A percentile compares a stretch with the other conserved stretches of the same genome.
phyloP scores from a whole-genome alignment of 2,329 filamentous ascomycete species.

The Colletotrichum cereale region DNA sequence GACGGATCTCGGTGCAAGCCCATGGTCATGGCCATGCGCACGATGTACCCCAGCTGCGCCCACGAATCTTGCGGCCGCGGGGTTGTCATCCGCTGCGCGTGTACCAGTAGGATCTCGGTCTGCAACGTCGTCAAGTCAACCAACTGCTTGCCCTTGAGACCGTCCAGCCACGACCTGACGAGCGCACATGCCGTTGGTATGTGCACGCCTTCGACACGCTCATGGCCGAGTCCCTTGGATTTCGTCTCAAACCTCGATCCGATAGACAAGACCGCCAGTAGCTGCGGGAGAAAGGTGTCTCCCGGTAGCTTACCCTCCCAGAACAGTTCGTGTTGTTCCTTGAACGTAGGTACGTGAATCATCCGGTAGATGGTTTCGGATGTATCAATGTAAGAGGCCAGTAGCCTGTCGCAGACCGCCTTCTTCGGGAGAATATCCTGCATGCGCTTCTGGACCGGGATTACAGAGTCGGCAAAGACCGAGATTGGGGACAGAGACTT shows the following conservation, averaged over 20 bases:
- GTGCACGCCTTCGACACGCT: constrained; percentile 66
- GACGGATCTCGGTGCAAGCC: constrained; percentile 68
- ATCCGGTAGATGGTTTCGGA: constrained; percentile 67
- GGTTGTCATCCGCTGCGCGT: constrained; percentile 64
- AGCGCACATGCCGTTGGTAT: constrained; percentile 69
- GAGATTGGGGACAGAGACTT: constrained; percentile 64
- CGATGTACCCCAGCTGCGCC: constrained; percentile 67
- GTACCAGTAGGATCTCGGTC: constrained; percentile 65
- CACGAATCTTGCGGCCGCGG: constrained; percentile 64
- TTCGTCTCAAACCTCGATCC: constrained; percentile 66
- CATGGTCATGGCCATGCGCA: constrained; percentile 71
- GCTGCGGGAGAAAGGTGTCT: constrained; percentile 66
- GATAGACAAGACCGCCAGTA: constrained; percentile 65
- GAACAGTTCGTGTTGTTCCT: constrained; percentile 62
- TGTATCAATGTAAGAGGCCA: constrained; percentile 62
- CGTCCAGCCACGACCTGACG: constrained; percentile 66
- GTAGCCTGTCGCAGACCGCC: constrained; percentile 63
- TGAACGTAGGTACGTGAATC: constrained; percentile 65
- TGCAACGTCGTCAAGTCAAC: constrained; percentile 67
- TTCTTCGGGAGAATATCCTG: constrained; percentile 66
- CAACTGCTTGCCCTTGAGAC: constrained; percentile 64
- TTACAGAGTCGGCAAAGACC: constrained; percentile 70
- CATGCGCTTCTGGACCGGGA: constrained; percentile 69
- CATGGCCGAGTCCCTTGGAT: constrained; percentile 62
- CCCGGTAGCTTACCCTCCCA: constrained; percentile 62